Evolutionary conservation across 352 stramenopile species (phyloP), one percentile per base, ranked within the genome.

Genomic region (Phytopythium vexans): DNA sequence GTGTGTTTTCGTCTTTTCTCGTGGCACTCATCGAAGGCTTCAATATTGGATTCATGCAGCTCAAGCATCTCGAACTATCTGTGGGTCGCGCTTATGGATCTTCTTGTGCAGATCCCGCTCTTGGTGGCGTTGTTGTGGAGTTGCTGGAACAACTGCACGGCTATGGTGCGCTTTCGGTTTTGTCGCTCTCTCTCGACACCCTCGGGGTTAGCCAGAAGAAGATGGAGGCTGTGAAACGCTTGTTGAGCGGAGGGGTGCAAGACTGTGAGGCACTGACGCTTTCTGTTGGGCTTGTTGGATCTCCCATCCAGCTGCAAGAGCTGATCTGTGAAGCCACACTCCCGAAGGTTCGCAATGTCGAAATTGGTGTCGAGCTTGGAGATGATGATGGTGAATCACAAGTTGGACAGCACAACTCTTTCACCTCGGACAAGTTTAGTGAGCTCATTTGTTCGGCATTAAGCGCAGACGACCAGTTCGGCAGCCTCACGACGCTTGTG

Each of bases 11-110:
- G 3, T 3, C n/a, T 15, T 16, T 76, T n/a, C 16, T 89, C n/a
- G 44, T 70, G 7, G 67, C 60, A 14, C 57, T 89, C 11, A 70
- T 56, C 10, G 59, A 68, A 49, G 80, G 72, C 14, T 68, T 89
- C 10, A 72, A 77, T 60, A 68, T 64, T 41, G 66, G 61, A 1
- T 72, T 87, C 44, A 56, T 70, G 45, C 71, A 86, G 44, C 45
- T 89, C 11, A 75, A 78, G 42, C 54, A 77, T 43, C 62, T 89
- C 32, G 74, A 89, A 7, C 40, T 88, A 43, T 37, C 54, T 48
- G 7, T 72, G 21, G 52, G 16, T 45, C 34, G 52, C 6, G 16
- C 41, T 21, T 47, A 33, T n/a, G 36, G 6, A n/a, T 14, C 37
- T 27, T 27, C 1, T 27, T 27, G 21, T 27, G 21, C 21, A 27